phyloP scores from a whole-genome alignment of 805 yeast genomes.

The Candida corydali region DNA sequence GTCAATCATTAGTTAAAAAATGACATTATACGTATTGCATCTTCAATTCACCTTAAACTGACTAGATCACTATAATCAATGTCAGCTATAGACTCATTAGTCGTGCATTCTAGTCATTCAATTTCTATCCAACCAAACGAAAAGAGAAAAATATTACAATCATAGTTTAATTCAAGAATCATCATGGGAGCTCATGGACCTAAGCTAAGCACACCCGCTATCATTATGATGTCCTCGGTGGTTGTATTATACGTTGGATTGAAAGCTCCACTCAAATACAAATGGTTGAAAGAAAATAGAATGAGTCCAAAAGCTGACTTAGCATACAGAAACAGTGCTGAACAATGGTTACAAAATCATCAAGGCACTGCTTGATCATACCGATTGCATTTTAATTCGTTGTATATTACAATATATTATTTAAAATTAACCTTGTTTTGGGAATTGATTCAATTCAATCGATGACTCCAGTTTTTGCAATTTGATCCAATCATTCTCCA shows the following conservation, averaged over 20 bases:
- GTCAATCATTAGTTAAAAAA: no score
- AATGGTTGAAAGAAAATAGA: constrained; percentile 38
- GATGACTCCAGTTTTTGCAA: constrained; percentile 10
- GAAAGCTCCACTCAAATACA: constrained; percentile 42
- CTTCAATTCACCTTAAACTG: no score
- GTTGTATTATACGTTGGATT: constrained; percentile 29
- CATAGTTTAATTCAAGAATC: not conserved
- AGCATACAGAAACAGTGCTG: constrained; percentile 45
- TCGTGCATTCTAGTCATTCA: no score
- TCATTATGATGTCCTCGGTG: constrained; percentile 41
- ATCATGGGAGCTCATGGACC: constrained; percentile 30
- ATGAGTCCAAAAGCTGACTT: constrained; percentile 44
- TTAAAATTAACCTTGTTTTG: constrained; percentile 3
- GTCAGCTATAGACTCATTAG: no score
- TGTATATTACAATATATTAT: not conserved
- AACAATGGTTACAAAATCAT: constrained; percentile 36
- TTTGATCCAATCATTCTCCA: constrained; percentile 68
- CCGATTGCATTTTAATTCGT: constrained; percentile 1
- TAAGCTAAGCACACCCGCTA: constrained; percentile 36
- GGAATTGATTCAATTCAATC: constrained; percentile 7
- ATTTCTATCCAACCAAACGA: constrained; percentile 10
- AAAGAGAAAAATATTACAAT: constrained; percentile 4
- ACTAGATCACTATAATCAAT: no score
- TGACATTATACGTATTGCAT: no score
- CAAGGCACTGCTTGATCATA: constrained; percentile 5